Evolutionary conservation across 208 protist species (phyloP).

Genomic region (Leishmania gerbilli): DNA sequence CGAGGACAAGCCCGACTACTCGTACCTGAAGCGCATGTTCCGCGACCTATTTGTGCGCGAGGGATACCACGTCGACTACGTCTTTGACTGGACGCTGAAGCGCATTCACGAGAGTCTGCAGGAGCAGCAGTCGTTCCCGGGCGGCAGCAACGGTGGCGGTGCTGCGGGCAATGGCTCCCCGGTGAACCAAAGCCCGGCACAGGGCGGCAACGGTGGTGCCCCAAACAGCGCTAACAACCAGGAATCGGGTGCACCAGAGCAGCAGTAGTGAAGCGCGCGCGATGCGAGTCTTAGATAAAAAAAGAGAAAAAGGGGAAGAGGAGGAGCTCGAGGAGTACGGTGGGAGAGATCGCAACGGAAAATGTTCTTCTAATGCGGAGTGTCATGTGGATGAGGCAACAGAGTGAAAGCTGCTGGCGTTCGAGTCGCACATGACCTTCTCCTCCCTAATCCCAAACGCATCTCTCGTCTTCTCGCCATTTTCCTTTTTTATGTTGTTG

Average conservation of each 20-base stretch:
- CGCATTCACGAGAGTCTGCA: conserved; percentile 72
- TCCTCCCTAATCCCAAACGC: not conserved
- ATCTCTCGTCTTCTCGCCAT: not conserved
- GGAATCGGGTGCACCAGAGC: conserved; percentile 23
- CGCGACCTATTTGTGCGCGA: conserved; percentile 98
- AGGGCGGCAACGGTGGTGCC: conserved; percentile 22
- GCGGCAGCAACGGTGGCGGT: conserved; percentile 17
- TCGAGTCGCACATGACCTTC: not conserved
- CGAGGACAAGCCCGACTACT: conserved; percentile 99
- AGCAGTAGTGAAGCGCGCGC: conserved; percentile 9
- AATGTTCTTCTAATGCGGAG: not conserved
- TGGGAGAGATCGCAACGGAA: not conserved
- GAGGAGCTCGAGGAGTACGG: not conserved
- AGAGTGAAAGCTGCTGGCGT: not conserved
- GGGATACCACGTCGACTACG: conserved; percentile 97
- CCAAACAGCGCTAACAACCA: conserved; percentile 25
- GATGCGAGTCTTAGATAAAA: not conserved
- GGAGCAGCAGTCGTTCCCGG: conserved; percentile 45
- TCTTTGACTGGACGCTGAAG: conserved; percentile 98
- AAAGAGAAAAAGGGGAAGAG: not conserved
- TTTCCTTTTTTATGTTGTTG: not conserved
- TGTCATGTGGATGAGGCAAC: not conserved
- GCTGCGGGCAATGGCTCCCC: conserved; percentile 25
- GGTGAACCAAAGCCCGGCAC: conserved; percentile 16
- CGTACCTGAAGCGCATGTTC: conserved; percentile 98